phyloP scores from a whole-genome alignment of 768 basidiomycete species.

The Brasilioporus rufonigricans region DNA sequence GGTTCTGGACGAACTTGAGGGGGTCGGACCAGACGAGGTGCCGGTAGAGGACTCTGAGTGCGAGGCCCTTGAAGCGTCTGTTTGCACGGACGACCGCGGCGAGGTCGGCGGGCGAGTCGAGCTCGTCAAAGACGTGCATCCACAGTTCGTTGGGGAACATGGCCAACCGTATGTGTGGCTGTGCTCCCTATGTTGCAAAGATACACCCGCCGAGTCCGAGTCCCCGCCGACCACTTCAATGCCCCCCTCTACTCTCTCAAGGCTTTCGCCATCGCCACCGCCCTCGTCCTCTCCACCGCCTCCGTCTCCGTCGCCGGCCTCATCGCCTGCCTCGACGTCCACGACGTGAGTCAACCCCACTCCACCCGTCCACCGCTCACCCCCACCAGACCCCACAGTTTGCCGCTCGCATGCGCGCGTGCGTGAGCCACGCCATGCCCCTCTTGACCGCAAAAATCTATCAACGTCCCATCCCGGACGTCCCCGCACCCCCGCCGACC shows the following conservation, averaged over 20 bases:
- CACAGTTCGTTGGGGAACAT: conserved; percentile 38
- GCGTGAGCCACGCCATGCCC: conserved; percentile 48
- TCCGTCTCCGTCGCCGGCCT: conserved; percentile 46
- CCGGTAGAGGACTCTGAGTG: conserved; percentile 31
- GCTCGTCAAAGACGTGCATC: conserved; percentile 37
- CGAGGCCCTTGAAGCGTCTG: conserved; percentile 32
- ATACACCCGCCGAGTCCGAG: too few relatives aligned
- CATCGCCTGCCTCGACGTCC: conserved; percentile 50
- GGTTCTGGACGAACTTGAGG: conserved; percentile 24
- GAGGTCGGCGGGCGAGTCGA: conserved; percentile 32
- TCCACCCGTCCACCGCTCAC: not conserved
- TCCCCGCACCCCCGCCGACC: not conserved
- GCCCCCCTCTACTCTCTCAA: conserved; percentile 44
- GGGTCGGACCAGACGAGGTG: conserved; percentile 35
- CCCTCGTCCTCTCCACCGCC: conserved; percentile 51
- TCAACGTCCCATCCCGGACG: conserved; percentile 32
- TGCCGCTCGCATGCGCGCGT: conserved; percentile 51
- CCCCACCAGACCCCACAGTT: conserved; percentile 54
- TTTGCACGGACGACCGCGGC: conserved; percentile 31
- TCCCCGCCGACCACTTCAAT: conserved; percentile 35
- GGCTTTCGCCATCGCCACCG: conserved; percentile 65
- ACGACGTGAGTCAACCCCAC: conserved; percentile 39
- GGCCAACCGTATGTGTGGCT: not conserved
- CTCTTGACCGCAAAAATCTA: conserved; percentile 52
- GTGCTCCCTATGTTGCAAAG: too few relatives aligned